Evolutionary conservation across 2,329 filamentous ascomycete species (phyloP), one percentile per base, ranked within the genome.

Genomic region (Fusarium sp.): DNA sequence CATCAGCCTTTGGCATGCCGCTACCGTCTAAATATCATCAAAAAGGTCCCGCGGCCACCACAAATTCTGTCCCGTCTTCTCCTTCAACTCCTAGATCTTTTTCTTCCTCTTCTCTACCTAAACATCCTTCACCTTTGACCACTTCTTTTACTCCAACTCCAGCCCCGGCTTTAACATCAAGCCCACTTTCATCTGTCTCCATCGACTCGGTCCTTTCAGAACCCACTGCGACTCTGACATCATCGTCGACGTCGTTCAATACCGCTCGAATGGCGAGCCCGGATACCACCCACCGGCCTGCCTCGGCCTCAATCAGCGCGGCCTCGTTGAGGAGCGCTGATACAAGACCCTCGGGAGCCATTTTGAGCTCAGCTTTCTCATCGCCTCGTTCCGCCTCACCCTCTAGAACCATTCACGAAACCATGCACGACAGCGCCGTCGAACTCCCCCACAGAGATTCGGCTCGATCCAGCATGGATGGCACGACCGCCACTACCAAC

Each of bases 1-100:
- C 75, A 53, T 80, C 78, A 30, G 79, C 79, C 49, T 80, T 81
- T 70, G 78, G 79, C 59, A 61, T 79, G 30, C 71, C 77, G 22
- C 61, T 76, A 32, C 62, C 71, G n/a, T 73, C 75, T 9, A 74
- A 72, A 65, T 74, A 74, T 69, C 72, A 62, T 67, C 49, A 57
- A 67, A 75, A 74, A 67, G 60, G 70, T 69, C 64, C 63, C 30
- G 46, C 61, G 48, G 44, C 72, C 59, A 52, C 60, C 32, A 45
- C 57, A 30, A 12, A 51, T 41, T 70, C 71, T 8, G 22, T 52
- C 16, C 71, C 70, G 3, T 66, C 74, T 10, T 61, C 70, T 37
- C 30, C 67, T 61, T 61, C 70, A 27, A 49, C 47, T 22, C 69
- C 61, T 53, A 66, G 60, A 25, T 65, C 72, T 62, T 34, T 60